Evolutionary conservation across 169 alveolate genomes (phyloP), one percentile per base, ranked within the genome.

Genomic region (Eimeria sp.): DNA sequence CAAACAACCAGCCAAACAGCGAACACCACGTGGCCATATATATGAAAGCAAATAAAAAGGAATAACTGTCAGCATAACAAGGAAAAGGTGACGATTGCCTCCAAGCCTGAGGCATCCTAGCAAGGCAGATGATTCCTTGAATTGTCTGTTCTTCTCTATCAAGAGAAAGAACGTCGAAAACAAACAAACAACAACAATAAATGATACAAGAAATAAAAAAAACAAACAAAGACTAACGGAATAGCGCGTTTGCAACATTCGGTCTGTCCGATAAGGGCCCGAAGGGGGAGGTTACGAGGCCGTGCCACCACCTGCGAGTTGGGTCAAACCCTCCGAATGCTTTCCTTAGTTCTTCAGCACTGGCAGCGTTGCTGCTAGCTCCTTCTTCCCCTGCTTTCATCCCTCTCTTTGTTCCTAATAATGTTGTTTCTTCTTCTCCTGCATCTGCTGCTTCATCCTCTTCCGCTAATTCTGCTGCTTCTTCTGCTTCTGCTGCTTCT

Each of bases 241-340:
- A 72, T 2, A 85, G 93, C 20, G 72, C 52, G 4, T 27, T 60
- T 23, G 93, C 93, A 14, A 85, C 78, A 27, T 62, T 58, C 4
- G 62, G 58, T 30, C 93, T 58, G 20, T 85, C n/a, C 3, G 93
- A 20, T 14, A 85, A 37, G 8, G 46, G 76, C 52, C 78, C 80
- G 46, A 62, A 14, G n/a, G 77, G 20, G 46, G 93, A 85, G 18
- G 93, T 64, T 0, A 85, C 56, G 0, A 64, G 13, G 33, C 64
- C 60, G 16, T 85, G 93, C 93, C 93, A 85, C 93, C 93, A 85
- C 64, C 40, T 85, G 4, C 52, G 10, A 14, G 25, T 54, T 0
- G 68, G 68, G 14, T 54, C 90, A 30, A 0, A 82, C 2, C 54
- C 46, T 20, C 90, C 90, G 1, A 82, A 20, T 1, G 72, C 72